phyloP scores from a whole-genome alignment of 805 yeast genomes.

The Yarrowia alimentaria region DNA sequence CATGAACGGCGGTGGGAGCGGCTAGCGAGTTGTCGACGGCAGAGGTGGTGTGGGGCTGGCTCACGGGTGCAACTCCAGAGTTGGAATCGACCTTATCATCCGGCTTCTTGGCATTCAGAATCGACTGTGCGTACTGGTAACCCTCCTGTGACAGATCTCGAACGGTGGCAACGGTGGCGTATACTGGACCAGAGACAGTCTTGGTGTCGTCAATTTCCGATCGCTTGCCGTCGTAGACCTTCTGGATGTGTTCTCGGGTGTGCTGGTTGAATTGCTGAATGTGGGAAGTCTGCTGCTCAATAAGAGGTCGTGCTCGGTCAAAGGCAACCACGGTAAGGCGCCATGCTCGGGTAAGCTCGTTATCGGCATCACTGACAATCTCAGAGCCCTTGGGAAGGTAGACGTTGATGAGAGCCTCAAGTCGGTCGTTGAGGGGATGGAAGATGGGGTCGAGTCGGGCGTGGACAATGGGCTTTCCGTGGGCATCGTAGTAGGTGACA shows the following conservation, averaged over 20 bases:
- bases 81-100: constrained; percentile 7
- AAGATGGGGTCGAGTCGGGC: constrained; percentile 62
- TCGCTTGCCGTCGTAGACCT: constrained; percentile 30
- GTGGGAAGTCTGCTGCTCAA: constrained; percentile 31
- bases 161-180: constrained; percentile 29
- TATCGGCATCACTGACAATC: constrained; percentile 46
- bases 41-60: constrained; percentile 27
- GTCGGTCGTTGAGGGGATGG: constrained; percentile 56
- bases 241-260: constrained; percentile 32
- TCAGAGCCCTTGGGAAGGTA: constrained; percentile 47
- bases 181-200: constrained; percentile 29
- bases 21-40: constrained; percentile 28
- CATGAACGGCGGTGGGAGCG: constrained; percentile 22
- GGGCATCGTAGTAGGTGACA: constrained; percentile 52
- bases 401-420: constrained; percentile 47
- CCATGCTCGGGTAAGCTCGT: constrained; percentile 57
- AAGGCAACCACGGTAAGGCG: constrained; percentile 45
- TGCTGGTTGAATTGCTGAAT: constrained; percentile 29
- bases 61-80: constrained; percentile 25
- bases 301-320: constrained; percentile 33
- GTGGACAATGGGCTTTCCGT: constrained; percentile 63
- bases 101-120: constrained; percentile 25
- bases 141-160: constrained; percentile 28
- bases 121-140: constrained; percentile 23
- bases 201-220: constrained; percentile 24